A percentile compares a stretch with the other conserved stretches of the same genome.
Conservation (phyloP, 805 yeast species). For the Komagataella pseudopastoris region DNA sequence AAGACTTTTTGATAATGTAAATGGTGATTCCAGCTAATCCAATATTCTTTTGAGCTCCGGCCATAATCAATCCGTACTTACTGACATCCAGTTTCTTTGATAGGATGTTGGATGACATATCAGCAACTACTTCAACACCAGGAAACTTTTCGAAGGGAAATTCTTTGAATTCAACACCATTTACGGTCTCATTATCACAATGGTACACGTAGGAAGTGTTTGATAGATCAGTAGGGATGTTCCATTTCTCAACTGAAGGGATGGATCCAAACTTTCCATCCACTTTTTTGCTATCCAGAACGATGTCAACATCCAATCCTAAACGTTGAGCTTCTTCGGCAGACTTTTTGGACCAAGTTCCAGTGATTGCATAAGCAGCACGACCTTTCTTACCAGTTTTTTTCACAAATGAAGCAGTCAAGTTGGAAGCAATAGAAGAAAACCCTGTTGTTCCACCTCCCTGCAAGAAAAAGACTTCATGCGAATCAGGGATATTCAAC, state of each 20-base stretch:
- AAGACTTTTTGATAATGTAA: slow-evolving; percentile 74
- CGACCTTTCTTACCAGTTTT: slow-evolving; percentile 64
- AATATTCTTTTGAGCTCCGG: slow-evolving; percentile 97
- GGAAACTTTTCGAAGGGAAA: slow-evolving; percentile 43
- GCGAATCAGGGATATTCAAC: slow-evolving; percentile 74
- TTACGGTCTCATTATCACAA: slow-evolving; percentile 96
- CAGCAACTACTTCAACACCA: slow-evolving; percentile 77
- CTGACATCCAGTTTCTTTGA: slow-evolving; percentile 71
- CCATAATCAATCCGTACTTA: slow-evolving; percentile 81
- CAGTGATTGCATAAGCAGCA: slow-evolving; percentile 83
- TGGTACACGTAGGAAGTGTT: slow-evolving; percentile 76
- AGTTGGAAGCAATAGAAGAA: slow-evolving; percentile 73
- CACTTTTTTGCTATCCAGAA: slow-evolving; percentile 48
- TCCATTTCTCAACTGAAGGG: slow-evolving; percentile 57
- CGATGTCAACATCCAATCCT: slow-evolving; percentile 60
- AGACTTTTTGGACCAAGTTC: slow-evolving; percentile 88
- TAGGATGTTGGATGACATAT: slow-evolving; percentile 86
- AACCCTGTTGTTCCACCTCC: slow-evolving; percentile 98
- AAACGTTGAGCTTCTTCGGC: slow-evolving; percentile 77
- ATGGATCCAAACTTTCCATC: slow-evolving; percentile 51
- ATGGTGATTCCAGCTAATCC: slow-evolving; percentile 94
- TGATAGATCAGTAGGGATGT: slow-evolving; percentile 36
- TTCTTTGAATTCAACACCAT: slow-evolving; percentile 71
- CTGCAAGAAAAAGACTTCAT: slow-evolving; percentile 89
- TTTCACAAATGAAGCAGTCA: slow-evolving; percentile 54